Base-by-base conservation (phyloP, 2,329 filamentous ascomycete species). In the Arachnopeziza araneosa region DNA sequence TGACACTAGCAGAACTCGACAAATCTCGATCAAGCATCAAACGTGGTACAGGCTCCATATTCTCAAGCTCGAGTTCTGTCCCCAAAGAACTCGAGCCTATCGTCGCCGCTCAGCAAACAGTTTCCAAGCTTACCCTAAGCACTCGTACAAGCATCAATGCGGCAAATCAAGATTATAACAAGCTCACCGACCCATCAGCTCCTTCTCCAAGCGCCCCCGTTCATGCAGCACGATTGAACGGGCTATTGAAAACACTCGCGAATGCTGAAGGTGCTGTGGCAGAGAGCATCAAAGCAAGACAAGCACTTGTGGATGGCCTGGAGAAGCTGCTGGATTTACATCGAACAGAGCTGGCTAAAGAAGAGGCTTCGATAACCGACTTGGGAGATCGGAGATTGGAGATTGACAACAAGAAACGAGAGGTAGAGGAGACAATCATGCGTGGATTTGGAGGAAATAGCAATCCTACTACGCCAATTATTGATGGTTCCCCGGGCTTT, bases 371-470 rank as follows among this genome's bases (percentile, higher is more conserved):
- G 44, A 78, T 86, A n/a, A 72, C 80, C 7, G 82, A 89, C 19
- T 75, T 98, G 22, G 76, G 79, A 2, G 79, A 78, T n/a, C 86
- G 88, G 59, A 91, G 89, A 67, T 75, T 78, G 1, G 85, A 86
- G 59, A 90, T 92, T 19, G 93, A 97, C 68, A 78, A 80, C 21
- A 93, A 91, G 76, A 96, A 96, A 74, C 86, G 87, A 56, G 89
- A 95, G 54, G 92, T 99, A 8, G 95, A 99, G 74, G 85, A 93
- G 66, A 88, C 85, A 54, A 98, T 99, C 67, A 91, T 99, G 83
- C 85, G 89, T 56, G 91, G 90, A 9, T 81, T 96, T 23, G 85
- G 86, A 17, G 82, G 84, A 1, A 82, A 86, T 9, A 78, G 78
- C 57, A 80, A 83, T 60, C 76, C 78, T 22, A 75, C 78, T 53